phyloP scores from a whole-genome alignment of 176 grass and related monocot genomes.

The Cenchrus fungigraminus region DNA sequence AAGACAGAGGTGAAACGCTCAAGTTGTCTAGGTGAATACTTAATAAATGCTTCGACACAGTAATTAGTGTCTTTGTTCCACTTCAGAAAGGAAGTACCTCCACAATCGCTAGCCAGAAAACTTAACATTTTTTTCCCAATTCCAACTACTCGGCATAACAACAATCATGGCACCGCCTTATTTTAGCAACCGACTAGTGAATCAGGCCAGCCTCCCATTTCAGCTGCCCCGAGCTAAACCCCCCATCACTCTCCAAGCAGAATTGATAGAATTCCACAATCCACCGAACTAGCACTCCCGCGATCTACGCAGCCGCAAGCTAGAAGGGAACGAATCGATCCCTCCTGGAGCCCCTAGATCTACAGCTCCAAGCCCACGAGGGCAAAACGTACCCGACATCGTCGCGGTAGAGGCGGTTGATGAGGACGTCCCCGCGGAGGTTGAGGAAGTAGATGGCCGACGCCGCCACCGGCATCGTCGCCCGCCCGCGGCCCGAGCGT shows the following conservation, averaged over 20 bases:
- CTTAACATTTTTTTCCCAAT: conserved; percentile 27
- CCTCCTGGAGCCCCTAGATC: conserved; percentile 41
- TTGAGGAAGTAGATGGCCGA: conserved; percentile 96
- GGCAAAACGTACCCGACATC: conserved; percentile 78
- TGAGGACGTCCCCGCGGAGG: conserved; percentile 90
- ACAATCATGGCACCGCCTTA: neutral
- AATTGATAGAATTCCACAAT: conserved; percentile 14
- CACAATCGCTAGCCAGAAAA: conserved; percentile 8
- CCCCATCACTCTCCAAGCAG: neutral
- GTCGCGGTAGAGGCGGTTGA: conserved; percentile 96
- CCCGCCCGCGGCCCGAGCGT: conserved; percentile 42
- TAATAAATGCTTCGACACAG: neutral
- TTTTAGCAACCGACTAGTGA: conserved; percentile 29
- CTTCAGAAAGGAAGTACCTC: conserved; percentile 1
- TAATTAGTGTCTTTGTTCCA: neutral
- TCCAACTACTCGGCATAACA: neutral
- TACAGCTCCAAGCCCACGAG: conserved; percentile 29
- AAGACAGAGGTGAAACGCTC: neutral
- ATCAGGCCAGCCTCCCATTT: neutral
- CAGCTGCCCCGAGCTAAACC: neutral
- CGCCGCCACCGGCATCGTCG: conserved; percentile 92
- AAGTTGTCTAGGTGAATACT: conserved; percentile 7
- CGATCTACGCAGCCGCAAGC: conserved; percentile 35
- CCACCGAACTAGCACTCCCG: neutral
- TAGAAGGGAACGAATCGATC: conserved; percentile 12